phyloP scores from a whole-genome alignment of 148 eudicot genomes.

The Dysphania ambrosioides region DNA sequence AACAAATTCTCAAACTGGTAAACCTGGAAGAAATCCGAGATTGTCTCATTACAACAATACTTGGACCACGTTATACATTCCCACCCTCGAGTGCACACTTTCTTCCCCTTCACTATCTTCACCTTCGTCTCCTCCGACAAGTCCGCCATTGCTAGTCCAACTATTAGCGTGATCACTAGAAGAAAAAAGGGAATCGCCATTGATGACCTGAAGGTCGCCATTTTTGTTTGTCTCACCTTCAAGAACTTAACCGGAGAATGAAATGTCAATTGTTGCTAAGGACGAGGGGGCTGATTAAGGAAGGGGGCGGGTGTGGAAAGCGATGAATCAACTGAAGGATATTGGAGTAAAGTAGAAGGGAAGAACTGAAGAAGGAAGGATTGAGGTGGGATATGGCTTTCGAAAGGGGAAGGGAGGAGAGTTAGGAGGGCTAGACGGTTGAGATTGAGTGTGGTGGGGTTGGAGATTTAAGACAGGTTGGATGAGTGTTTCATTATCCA shows the following conservation, averaged over 20 bases:
- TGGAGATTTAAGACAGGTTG: constrained; percentile 13
- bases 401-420: constrained; percentile 10
- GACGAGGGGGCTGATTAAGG: too few species aligned
- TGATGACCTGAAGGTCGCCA: constrained; percentile 8
- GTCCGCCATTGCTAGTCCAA: constrained; percentile 23
- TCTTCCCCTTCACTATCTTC: constrained; percentile 65
- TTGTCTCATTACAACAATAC: constrained; percentile 76
- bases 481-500: background rate
- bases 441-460: constrained; percentile 22
- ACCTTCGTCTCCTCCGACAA: constrained; percentile 29
- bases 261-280: too few species aligned
- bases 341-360: too few species aligned
- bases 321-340: too few species aligned
- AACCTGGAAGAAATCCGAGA: constrained; percentile 62
- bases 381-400: too few species aligned
- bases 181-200: background rate
- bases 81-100: constrained; percentile 66
- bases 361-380: too few species aligned
- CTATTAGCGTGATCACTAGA: background rate
- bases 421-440: constrained; percentile 25
- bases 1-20: constrained; percentile 87
- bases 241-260: too few species aligned
- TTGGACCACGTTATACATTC: constrained; percentile 59
- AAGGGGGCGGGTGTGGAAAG: too few species aligned
- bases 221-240: too few species aligned